Conservation (phyloP, 2,329 filamentous ascomycete species). For the Tolypocladium ovalisporum region DNA sequence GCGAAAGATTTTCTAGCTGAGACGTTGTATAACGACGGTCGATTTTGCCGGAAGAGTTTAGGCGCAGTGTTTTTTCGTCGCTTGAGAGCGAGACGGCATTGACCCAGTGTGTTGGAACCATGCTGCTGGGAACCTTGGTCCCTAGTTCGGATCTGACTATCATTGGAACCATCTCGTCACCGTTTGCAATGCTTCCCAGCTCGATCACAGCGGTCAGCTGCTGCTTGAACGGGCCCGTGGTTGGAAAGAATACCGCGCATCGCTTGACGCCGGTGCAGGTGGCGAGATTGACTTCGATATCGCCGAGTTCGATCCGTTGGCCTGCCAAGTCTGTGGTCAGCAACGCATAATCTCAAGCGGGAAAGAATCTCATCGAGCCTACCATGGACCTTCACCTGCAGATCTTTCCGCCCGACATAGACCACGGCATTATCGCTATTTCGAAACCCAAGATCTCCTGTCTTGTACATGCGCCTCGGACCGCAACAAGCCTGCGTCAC, state of each 20-base stretch:
- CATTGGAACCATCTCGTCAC: background rate
- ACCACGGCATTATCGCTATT: slow-evolving; percentile 25
- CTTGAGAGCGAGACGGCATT: background rate
- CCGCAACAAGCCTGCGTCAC: background rate
- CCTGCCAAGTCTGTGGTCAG: slow-evolving; percentile 19
- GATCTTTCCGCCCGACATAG: slow-evolving; percentile 42
- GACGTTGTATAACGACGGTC: background rate
- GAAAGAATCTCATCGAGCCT: background rate
- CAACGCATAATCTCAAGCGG: background rate
- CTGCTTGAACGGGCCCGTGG: background rate
- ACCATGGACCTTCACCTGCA: slow-evolving; percentile 41
- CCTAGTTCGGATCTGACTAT: background rate
- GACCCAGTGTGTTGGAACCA: background rate
- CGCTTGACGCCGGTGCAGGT: background rate
- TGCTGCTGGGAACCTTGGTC: background rate
- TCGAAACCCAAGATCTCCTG: slow-evolving; percentile 34
- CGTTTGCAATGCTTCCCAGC: background rate
- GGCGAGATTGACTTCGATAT: slow-evolving; percentile 7
- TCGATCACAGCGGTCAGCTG: background rate
- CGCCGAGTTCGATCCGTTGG: slow-evolving; percentile 37
- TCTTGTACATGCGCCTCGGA: slow-evolving; percentile 24
- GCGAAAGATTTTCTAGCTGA: background rate
- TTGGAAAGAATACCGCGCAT: slow-evolving; percentile 1
- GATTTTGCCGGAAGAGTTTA: background rate
- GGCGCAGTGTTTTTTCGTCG: background rate